Evolutionary conservation across 306 rosid species (phyloP), one percentile per base, ranked within the genome.

Genomic region (Vachellia collinsii): DNA sequence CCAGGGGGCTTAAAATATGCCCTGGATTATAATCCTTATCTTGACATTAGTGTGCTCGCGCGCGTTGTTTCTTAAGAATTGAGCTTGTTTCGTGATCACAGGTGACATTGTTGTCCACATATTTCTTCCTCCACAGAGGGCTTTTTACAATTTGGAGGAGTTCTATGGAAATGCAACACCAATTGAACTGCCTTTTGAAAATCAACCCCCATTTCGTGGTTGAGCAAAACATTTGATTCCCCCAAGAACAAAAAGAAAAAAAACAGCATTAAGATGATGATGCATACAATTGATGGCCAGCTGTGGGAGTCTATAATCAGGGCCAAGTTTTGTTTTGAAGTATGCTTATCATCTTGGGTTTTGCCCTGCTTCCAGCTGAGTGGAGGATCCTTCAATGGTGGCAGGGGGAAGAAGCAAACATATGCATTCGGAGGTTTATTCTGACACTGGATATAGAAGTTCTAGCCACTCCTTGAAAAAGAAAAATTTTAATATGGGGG

Each of bases 81-180:
- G 50, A 37, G 16, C 23, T 73, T 58, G 54, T 79, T 74, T 81
- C 78, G 69, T 80, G 81, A 37, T 84, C 72, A 75, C 93, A 95
- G 97, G 99, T 83, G 99, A 94, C 84, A 97, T 93, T 43, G 93
- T 94, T 13, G 70, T 94, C 82, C 99, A 94, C 79, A 88, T 94
- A 80, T 94, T 94, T 87, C 99, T 94, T 87, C 99, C 99, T 5
- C 91, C 54, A 64, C 94, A 91, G 62, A 88, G 99, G 80, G 90
- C 80, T 56, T 94, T 91, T 88, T 94, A 94, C 92, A 94, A 94
- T 79, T 86, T 94, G 88, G 99, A 95, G 83, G 99, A 95, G 79
- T 95, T 95, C 75, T 95, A 93, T 46, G 97, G 76, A 12, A 93
- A 93, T 39, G 99, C 99, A n/a, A 88, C 94, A 14, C 80, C 75